These are phyloP conservation scores for Myriosclerotinia duriaeana DNA, from an alignment of 2,329 filamentous ascomycete genomes.

Conservation along the genomic window DNA sequence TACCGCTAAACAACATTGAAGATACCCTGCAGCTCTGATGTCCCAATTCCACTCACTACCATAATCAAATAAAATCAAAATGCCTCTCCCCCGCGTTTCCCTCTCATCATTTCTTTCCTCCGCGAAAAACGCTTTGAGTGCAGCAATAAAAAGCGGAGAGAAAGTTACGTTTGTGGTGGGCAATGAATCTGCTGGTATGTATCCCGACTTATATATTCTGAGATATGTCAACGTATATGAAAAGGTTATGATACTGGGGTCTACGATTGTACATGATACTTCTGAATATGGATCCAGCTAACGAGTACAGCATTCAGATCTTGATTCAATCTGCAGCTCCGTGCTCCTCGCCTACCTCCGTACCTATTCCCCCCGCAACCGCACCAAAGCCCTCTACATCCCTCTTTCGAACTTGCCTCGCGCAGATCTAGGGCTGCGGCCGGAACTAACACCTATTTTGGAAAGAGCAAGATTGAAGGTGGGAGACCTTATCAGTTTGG, in stretches of 20 bases:
- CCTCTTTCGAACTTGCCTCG: slow-evolving; percentile 71
- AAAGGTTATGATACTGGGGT: not conserved
- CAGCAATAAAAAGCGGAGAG: slow-evolving; percentile 45
- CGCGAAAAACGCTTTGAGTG: slow-evolving; percentile 50
- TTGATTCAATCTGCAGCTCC: slow-evolving; percentile 76
- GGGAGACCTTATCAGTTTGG: slow-evolving; percentile 64
- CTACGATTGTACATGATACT: not conserved
- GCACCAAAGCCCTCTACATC: slow-evolving; percentile 55
- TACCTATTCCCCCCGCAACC: slow-evolving; percentile 51
- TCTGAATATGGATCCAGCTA: not conserved
- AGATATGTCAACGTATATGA: not conserved
- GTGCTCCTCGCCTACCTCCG: slow-evolving; percentile 73
- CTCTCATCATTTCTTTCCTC: slow-evolving; percentile 53
- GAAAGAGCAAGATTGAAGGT: slow-evolving; percentile 56
- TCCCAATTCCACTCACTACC: not conserved
- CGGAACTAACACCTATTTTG: slow-evolving; percentile 69
- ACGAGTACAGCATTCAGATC: slow-evolving; percentile 51
- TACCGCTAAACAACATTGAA: not conserved
- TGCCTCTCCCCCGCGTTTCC: slow-evolving; percentile 42
- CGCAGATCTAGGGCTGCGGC: slow-evolving; percentile 67
- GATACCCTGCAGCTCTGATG: not conserved
- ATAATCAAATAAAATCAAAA: slow-evolving; percentile 20
- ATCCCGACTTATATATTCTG: not conserved
- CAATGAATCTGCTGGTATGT: slow-evolving; percentile 64
- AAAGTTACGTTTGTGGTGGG: slow-evolving; percentile 63